Base-by-base conservation (phyloP, 2,329 filamentous ascomycete species). In the Exophiala phaeomuriformis region DNA sequence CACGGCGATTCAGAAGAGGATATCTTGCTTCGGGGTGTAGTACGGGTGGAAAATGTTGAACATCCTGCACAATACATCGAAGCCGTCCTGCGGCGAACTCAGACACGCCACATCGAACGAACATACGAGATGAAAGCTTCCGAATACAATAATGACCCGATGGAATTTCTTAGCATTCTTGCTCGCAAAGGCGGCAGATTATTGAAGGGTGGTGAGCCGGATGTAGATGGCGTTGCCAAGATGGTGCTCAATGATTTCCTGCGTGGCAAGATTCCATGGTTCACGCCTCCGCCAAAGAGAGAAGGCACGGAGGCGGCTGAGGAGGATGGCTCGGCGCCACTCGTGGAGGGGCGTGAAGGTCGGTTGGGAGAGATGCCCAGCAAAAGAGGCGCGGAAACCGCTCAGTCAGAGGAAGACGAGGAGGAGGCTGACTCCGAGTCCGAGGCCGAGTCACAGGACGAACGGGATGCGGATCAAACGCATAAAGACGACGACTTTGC, bases 241-340 rank as follows among this genome's bases (percentile, higher is more conserved):
- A 95, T 95, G 83, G 86, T 98, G 0, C 74, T 98, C 55, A 97
- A 95, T 65, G 93, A 98, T 67, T 98, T 97, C 68, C 81, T 97
- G 66, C 77, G 93, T 59, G 93, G 93, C 52, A 96, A 91, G 72
- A 88, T 97, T 29, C 93, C 93, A 1, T 98, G 94, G 93, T 98
- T 90, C 66, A 93, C 88, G 0, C 83, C 89, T 5, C 84, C 90
- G 6, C 89, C 90, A 1, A 72, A 77, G 9, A 59, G 50, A 37
- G 58, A 56, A n/a, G 58, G 53, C 32, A 52, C 31, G 6, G 53
- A 47, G 3, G 30, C 43, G 12, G 66, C 70, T 2, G 80, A 80
- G 45, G 75, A 72, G 6, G 74, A 74, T 4, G 78, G 73, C 0
- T 33, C 43, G 32, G 72, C 70, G n/a, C 64, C 68, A 42, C 73